These are phyloP conservation scores for Bullera alba DNA, from an alignment of 768 basidiomycete species.

Conservation along the genomic window DNA sequence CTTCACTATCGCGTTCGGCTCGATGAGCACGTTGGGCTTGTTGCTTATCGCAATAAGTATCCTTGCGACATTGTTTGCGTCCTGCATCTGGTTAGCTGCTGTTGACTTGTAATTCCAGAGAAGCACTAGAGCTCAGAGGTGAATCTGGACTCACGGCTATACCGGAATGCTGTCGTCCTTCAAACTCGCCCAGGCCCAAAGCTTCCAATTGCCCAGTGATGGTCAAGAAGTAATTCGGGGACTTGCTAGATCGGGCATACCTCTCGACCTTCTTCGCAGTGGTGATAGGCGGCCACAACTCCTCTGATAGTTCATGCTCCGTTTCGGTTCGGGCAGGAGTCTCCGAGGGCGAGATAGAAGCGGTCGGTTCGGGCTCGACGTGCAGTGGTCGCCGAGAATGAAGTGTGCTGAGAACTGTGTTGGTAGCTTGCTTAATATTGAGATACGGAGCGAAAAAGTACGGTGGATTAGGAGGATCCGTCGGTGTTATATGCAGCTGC, in stretches of 20 bases:
- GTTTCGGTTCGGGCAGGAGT: too few species aligned
- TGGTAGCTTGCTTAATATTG: constrained; percentile 42
- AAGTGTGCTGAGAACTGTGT: constrained; percentile 35
- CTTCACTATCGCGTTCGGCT: constrained; percentile 54
- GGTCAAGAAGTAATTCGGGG: constrained; percentile 46
- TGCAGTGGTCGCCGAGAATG: too few species aligned
- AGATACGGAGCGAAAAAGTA: constrained; percentile 41
- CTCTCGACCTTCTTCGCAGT: too few species aligned
- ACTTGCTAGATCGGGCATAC: too few species aligned
- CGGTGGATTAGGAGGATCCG: constrained; percentile 19
- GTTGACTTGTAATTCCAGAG: too few species aligned
- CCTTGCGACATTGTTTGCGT: constrained; percentile 79
- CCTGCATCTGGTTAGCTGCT: constrained; percentile 54
- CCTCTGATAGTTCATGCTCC: too few species aligned
- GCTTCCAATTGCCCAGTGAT: constrained; percentile 66
- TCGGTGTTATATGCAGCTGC: constrained; percentile 42
- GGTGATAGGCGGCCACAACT: too few species aligned
- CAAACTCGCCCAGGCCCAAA: constrained; percentile 67
- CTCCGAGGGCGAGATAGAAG: too few species aligned
- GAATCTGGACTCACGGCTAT: constrained; percentile 64
- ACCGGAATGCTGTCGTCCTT: constrained; percentile 79
- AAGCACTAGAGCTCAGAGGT: background rate
- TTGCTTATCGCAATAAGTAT: constrained; percentile 72
- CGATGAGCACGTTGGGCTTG: constrained; percentile 56
- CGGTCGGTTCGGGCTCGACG: too few species aligned